phyloP scores from a whole-genome alignment of 768 basidiomycete species.

The Amanita rimosa region DNA sequence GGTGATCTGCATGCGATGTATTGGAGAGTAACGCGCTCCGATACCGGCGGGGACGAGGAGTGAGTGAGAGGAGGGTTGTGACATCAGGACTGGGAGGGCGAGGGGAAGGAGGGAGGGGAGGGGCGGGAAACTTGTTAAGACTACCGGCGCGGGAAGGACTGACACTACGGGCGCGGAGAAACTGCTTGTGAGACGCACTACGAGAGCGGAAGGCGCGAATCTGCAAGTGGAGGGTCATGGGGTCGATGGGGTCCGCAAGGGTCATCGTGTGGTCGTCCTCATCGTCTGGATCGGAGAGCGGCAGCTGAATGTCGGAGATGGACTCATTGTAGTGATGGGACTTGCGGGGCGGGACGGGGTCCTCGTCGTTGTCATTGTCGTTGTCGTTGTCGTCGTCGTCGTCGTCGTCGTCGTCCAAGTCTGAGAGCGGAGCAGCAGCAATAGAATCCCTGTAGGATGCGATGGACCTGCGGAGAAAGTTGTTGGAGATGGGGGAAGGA shows the following conservation, averaged over 20 bases:
- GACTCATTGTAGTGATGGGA: conserved; percentile 20
- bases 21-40: conserved; percentile 3
- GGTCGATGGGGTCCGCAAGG: conserved; percentile 22
- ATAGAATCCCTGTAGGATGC: conserved; percentile 7
- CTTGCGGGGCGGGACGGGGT: conserved; percentile 7
- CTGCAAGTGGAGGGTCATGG: conserved; percentile 13
- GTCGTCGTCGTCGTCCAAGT: conserved; percentile 13
- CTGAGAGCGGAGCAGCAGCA: conserved; percentile 11
- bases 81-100: conserved; percentile 25
- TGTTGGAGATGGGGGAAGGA: conserved; percentile 41
- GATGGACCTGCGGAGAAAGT: conserved; percentile 21
- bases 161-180: conserved; percentile 9
- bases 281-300: conserved; percentile 17
- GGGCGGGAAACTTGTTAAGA: not conserved
- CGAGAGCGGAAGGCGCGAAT: conserved; percentile 13
- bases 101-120: conserved; percentile 1
- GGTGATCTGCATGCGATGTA: not conserved
- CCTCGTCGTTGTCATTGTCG: conserved; percentile 8
- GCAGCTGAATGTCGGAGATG: conserved; percentile 26
- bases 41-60: conserved; percentile 20
- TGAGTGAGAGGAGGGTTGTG: conserved; percentile 24
- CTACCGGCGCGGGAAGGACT: conserved; percentile 2
- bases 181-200: conserved; percentile 16
- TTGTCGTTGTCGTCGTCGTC: not conserved
- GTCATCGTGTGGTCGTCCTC: conserved; percentile 9